Evolutionary conservation across 176 grass and related monocot genomes (phyloP).

Genomic region (Thalia dealbata): DNA sequence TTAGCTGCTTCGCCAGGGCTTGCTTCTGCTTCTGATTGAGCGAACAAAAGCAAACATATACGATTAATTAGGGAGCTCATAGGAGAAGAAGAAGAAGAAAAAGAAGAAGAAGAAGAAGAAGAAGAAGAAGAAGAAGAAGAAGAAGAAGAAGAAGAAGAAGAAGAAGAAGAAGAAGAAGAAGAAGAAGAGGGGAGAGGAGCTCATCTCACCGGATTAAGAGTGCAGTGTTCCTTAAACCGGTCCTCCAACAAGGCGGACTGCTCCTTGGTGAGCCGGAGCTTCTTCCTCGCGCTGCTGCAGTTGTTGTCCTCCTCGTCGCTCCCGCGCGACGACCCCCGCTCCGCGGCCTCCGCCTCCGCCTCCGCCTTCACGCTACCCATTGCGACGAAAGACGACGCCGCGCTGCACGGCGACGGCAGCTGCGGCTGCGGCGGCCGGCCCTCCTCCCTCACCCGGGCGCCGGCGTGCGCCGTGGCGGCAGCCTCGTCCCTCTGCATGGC

Average conservation of each 20-base stretch:
- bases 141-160: background rate
- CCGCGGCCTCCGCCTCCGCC: constrained; percentile 1
- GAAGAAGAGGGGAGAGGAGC: background rate
- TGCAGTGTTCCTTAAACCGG: constrained; percentile 94
- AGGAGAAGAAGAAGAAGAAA: no score
- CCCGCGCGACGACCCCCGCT: constrained; percentile 27
- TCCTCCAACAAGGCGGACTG: constrained; percentile 89
- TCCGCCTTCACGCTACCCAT: background rate
- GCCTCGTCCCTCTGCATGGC: background rate
- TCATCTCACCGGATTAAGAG: constrained; percentile 73
- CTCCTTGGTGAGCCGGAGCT: constrained; percentile 89
- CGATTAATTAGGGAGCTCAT: no score
- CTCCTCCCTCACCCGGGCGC: background rate
- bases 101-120: no score
- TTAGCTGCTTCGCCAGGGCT: constrained; percentile 80
- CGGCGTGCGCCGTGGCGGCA: no score
- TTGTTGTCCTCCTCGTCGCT: constrained; percentile 81
- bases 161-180: no score
- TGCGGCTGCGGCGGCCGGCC: background rate
- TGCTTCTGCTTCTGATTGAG: constrained; percentile 81
- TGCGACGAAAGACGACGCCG: constrained; percentile 8
- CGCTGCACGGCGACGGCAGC: constrained; percentile 22
- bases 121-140: background rate
- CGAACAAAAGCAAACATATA: constrained; percentile 4
- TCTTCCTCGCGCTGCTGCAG: constrained; percentile 74